These are phyloP conservation scores for Scheffersomyces amazonensis DNA, from an alignment of 805 yeast species.

Conservation along the genomic window DNA sequence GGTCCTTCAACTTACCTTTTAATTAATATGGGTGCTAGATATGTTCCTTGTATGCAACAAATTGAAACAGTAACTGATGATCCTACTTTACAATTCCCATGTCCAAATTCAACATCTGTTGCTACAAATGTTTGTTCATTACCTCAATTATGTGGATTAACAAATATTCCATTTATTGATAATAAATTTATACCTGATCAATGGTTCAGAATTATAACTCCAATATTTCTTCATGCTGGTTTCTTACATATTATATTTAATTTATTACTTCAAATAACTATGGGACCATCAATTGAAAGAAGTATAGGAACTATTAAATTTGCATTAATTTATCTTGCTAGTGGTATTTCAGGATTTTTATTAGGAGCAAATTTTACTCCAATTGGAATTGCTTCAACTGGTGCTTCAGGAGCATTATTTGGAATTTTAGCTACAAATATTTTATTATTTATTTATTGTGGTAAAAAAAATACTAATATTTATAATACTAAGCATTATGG, in stretches of 20 bases:
- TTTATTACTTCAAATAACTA: constrained; percentile 54
- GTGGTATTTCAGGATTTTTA: constrained; percentile 66
- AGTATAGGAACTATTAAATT: constrained; percentile 54
- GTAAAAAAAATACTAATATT: constrained; percentile 45
- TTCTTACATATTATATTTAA: constrained; percentile 66
- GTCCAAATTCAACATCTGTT: constrained; percentile 61
- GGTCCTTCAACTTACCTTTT: constrained; percentile 70
- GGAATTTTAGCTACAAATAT: constrained; percentile 66
- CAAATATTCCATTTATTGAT: constrained; percentile 38
- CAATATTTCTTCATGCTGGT: constrained; percentile 74
- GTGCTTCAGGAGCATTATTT: constrained; percentile 70
- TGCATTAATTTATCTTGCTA: constrained; percentile 51
- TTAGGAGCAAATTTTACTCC: constrained; percentile 71
- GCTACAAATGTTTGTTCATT: constrained; percentile 57
- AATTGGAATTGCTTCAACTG: constrained; percentile 61
- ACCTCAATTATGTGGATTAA: constrained; percentile 58
- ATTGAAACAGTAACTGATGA: constrained; percentile 50
- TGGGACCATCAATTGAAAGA: constrained; percentile 60
- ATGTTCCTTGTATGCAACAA: constrained; percentile 65
- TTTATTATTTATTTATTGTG: constrained; percentile 51
- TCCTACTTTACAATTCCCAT: constrained; percentile 50
- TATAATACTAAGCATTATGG: constrained; percentile 46
- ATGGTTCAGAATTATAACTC: constrained; percentile 68
- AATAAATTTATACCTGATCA: constrained; percentile 49
- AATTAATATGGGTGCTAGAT: constrained; percentile 69